Percentiles rank a stretch among this genome's conserved stretches.
Evolutionary conservation across 176 grass and related monocot species (phyloP).

Genomic region (Urochloa ruziziensis): DNA sequence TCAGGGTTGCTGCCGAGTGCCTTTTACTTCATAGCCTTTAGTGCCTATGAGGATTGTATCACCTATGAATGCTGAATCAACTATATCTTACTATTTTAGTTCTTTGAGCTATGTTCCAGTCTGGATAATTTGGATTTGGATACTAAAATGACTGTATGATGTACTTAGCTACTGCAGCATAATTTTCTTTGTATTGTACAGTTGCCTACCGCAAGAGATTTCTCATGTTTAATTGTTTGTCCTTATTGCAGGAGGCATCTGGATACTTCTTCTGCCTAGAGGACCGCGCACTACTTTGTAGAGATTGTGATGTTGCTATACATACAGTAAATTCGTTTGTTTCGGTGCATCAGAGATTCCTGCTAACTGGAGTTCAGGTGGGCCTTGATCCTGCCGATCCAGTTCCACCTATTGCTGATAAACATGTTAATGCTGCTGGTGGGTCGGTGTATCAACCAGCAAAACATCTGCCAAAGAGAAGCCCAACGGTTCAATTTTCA

Average conservation of each 20-base stretch:
- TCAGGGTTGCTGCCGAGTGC: neutral
- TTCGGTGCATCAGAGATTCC: conserved; percentile 75
- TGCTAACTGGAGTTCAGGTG: conserved; percentile 87
- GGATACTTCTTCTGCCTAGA: conserved; percentile 98
- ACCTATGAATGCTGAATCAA: neutral
- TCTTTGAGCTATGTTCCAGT: neutral
- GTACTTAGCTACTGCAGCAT: neutral
- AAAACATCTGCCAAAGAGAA: conserved; percentile 32
- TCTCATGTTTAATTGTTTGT: conserved; percentile 26
- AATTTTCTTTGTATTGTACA: neutral
- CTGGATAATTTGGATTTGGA: neutral
- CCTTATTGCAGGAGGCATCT: conserved; percentile 62
- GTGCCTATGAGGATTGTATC: neutral
- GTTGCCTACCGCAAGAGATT: conserved; percentile 5
- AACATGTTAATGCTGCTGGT: conserved; percentile 9
- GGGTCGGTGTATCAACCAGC: conserved; percentile 18
- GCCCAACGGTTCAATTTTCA: conserved; percentile 14
- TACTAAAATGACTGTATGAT: neutral
- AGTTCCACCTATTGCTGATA: conserved; percentile 39
- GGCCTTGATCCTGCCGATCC: conserved; percentile 65
- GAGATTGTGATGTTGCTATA: conserved; percentile 79
- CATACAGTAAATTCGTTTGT: conserved; percentile 76
- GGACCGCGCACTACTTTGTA: conserved; percentile 85
- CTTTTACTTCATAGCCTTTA: neutral
- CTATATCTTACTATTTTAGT: conserved; percentile 11